Conservation (phyloP, 805 yeast genomes). For the Saccharomyces paradoxus region DNA sequence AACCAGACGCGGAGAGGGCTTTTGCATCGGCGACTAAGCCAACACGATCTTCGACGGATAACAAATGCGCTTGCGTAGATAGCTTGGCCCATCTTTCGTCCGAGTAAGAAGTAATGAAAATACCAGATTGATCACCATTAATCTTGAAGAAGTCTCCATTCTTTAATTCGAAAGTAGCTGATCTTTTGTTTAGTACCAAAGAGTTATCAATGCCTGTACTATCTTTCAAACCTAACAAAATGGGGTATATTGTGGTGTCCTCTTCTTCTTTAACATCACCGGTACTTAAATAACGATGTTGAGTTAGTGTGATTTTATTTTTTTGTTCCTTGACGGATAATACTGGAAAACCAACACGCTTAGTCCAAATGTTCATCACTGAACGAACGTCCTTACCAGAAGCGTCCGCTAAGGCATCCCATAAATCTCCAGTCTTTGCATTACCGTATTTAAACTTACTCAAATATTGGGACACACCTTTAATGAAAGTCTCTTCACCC, state of each 20-base stretch:
- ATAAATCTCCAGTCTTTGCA: constrained; percentile 66
- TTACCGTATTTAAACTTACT: constrained; percentile 55
- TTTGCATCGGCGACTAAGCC: constrained; percentile 76
- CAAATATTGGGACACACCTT: constrained; percentile 66
- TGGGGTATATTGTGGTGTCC: constrained; percentile 58
- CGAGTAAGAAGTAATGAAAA: constrained; percentile 64
- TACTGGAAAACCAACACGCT: constrained; percentile 66
- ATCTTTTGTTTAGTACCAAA: constrained; percentile 45
- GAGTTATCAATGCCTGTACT: constrained; percentile 54
- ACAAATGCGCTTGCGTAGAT: constrained; percentile 46
- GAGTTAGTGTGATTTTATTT: constrained; percentile 47
- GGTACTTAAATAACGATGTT: constrained; percentile 64
- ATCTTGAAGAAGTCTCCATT: constrained; percentile 49
- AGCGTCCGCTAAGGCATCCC: constrained; percentile 57
- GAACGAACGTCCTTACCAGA: constrained; percentile 51
- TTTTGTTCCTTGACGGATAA: constrained; percentile 41
- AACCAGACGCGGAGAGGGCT: constrained; percentile 62
- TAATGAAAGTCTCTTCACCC: constrained; percentile 59
- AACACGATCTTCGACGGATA: constrained; percentile 70
- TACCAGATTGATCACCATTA: constrained; percentile 66
- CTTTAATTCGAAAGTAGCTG: constrained; percentile 38
- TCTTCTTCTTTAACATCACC: constrained; percentile 73
- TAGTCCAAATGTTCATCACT: constrained; percentile 66
- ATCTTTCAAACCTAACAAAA: constrained; percentile 53
- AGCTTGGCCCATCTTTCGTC: constrained; percentile 60